Conservation (phyloP, 2,329 filamentous ascomycete species). For the Phoma sp. region DNA sequence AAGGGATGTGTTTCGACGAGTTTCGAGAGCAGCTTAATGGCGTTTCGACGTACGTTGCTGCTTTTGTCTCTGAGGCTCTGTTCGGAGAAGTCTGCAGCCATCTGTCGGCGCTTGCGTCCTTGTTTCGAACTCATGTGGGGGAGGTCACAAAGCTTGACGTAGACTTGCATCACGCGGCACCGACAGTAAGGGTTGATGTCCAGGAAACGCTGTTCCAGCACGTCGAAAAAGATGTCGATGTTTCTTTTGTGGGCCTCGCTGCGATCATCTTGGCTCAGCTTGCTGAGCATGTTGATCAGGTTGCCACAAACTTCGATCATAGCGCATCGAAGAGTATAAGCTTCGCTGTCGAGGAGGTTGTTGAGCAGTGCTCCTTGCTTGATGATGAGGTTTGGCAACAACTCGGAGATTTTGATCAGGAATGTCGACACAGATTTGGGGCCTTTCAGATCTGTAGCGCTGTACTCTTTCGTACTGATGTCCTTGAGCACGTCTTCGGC, state of each 20-base stretch:
- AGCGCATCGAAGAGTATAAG: conserved; percentile 90
- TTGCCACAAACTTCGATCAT: conserved; percentile 98
- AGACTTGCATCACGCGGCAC: conserved; percentile 90
- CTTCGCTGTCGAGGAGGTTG: conserved; percentile 94
- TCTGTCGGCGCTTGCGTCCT: conserved; percentile 75
- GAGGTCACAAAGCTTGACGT: conserved; percentile 88
- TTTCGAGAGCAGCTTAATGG: conserved; percentile 87
- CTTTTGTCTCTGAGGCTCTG: conserved; percentile 96
- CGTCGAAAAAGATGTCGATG: conserved; percentile 95
- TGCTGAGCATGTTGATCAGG: conserved; percentile 87
- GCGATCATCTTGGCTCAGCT: conserved; percentile 77
- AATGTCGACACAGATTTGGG: conserved; percentile 97
- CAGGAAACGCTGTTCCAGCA: conserved; percentile 92
- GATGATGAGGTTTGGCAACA: conserved; percentile 89
- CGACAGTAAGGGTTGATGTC: conserved; percentile 97
- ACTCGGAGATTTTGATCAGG: conserved; percentile 88
- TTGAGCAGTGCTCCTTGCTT: conserved; percentile 97
- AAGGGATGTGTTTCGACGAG: conserved; percentile 96
- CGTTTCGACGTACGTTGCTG: conserved; percentile 93
- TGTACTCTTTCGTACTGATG: conserved; percentile 97
- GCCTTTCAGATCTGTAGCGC: conserved; percentile 91
- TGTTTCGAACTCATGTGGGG: conserved; percentile 77
- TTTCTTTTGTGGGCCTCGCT: conserved; percentile 94
- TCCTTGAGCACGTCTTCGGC: conserved; percentile 93
- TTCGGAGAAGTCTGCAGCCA: conserved; percentile 83